Evolutionary conservation across 2,329 filamentous ascomycete genomes (phyloP), one percentile per base, ranked within the genome.

Genomic region (Fusarium bactridioides): DNA sequence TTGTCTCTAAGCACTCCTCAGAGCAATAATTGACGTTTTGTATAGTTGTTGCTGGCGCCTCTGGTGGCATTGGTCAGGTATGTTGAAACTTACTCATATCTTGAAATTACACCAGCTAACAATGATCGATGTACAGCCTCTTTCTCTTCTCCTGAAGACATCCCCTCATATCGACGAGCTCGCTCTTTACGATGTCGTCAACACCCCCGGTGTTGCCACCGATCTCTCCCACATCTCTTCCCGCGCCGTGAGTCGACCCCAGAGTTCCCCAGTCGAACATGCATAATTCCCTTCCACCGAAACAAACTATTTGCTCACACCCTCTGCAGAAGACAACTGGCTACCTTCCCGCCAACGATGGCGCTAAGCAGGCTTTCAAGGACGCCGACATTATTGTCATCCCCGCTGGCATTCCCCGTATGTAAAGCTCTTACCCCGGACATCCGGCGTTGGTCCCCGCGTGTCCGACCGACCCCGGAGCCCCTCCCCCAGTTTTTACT

Each of bases 1-100:
- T 25, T 31, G 16, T 40, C 23, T 29, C 40, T 25, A 13, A 40
- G 43, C 35, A 43, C 41, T 57, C 31, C 21, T 31, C 10, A 25
- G 45, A 50, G 29, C 29, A 45, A 41, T 54, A 55, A 57, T 64
- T 74, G 37, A 75, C 61, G 16, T 61, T 48, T 59, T 47, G 63
- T 48, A 67, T 64, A 91, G 89, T 91, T 82, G 95, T 99, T 87
- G 94, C 96, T 86, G 96, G 96, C 85, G 96, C 95, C 82, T 92
- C 95, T 84, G 96, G 96, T 86, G 96, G 96, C 87, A 99, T 99
- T 91, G 96, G 95, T 84, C 95, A 98, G 91, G 95, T 97, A 82
- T 79, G 86, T 81, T 44, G 51, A 59, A 48, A 27, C 50, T 50
- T 61, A 44, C 48, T 50, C 31, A 47, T 23, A 33, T 55, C 31